Percentiles rank a stretch among this genome's conserved stretches.
Conservation (phyloP, 345 rosid genomes). For the Brassica napus region DNA sequence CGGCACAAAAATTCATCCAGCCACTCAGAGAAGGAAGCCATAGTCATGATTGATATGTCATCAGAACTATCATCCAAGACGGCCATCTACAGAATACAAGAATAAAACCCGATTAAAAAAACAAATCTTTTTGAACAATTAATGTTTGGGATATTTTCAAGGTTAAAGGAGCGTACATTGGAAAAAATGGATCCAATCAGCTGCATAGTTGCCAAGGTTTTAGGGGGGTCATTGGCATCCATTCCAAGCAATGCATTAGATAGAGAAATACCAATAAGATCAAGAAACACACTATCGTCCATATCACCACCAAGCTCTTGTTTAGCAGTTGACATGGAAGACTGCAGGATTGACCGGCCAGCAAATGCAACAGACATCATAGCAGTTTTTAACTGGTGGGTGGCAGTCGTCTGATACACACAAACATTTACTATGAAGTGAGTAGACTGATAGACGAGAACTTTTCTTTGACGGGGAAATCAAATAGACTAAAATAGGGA, state of each 20-base stretch:
- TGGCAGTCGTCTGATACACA: slow-evolving; percentile 95
- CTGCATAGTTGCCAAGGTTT: slow-evolving; percentile 96
- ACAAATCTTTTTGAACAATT: slow-evolving; percentile 3
- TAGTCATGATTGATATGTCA: slow-evolving; percentile 67
- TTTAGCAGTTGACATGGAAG: slow-evolving; percentile 60
- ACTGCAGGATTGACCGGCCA: slow-evolving; percentile 83
- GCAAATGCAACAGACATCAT: slow-evolving; percentile 96
- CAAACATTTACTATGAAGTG: slow-evolving; percentile 48
- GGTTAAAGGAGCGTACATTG: slow-evolving; percentile 62
- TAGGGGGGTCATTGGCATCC: slow-evolving; percentile 99
- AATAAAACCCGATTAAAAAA: slow-evolving; percentile 8
- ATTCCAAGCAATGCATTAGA: slow-evolving; percentile 96
- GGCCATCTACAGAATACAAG: slow-evolving; percentile 61
- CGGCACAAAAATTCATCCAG: slow-evolving; percentile 94
- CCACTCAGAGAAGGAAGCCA: slow-evolving; percentile 91
- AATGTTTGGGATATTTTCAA: slow-evolving; percentile 26
- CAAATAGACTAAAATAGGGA: neutral
- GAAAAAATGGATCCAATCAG: slow-evolving; percentile 96
- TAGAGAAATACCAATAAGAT: slow-evolving; percentile 76
- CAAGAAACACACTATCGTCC: slow-evolving; percentile 49
- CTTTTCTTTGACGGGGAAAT: slow-evolving; percentile 6
- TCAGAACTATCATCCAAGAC: slow-evolving; percentile 67
- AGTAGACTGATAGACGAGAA: slow-evolving; percentile 43
- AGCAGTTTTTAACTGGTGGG: slow-evolving; percentile 98
- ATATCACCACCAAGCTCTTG: slow-evolving; percentile 55